Percentiles rank a stretch among this genome's conserved stretches.
phyloP scores from a whole-genome alignment of 2,329 filamentous ascomycete genomes.

The Fusarium mexicanum region DNA sequence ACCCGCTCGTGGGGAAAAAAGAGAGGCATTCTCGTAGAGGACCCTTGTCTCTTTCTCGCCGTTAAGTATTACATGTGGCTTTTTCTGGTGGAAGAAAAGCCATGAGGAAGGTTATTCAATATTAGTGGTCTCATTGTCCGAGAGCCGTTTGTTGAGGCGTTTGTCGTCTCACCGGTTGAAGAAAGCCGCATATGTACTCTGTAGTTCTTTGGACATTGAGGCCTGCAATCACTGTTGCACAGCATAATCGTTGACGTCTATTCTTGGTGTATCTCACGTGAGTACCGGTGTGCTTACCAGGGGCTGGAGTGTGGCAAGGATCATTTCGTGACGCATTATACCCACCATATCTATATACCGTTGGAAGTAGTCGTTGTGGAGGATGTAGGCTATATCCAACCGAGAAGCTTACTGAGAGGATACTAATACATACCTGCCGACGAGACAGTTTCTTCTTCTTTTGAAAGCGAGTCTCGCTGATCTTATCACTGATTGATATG shows the following conservation, averaged over 20 bases:
- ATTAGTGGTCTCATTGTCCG: neutral
- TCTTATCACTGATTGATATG: neutral
- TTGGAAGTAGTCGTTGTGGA: slow-evolving; percentile 1
- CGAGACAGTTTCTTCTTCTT: neutral
- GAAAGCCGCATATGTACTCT: neutral
- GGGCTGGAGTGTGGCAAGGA: neutral
- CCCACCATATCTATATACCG: slow-evolving; percentile 12
- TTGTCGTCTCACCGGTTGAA: neutral
- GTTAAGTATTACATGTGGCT: neutral
- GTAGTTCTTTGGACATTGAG: neutral
- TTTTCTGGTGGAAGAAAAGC: neutral
- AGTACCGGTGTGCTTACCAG: neutral
- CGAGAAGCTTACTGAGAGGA: neutral
- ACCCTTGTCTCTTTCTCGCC: slow-evolving; percentile 17
- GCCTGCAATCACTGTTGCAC: neutral
- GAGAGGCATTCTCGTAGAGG: neutral
- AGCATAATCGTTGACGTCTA: neutral
- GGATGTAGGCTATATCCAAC: slow-evolving; percentile 1
- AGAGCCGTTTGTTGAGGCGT: slow-evolving; percentile 10
- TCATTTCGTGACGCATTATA: neutral
- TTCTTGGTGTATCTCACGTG: slow-evolving; percentile 1
- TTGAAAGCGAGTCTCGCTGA: neutral
- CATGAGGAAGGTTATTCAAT: neutral
- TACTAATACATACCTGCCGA: neutral
- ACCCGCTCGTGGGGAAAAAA: slow-evolving; percentile 8